These are phyloP conservation scores for Aspergillus bridgeri DNA, from an alignment of 495 filamentous ascomycete species.

Conservation along the genomic window DNA sequence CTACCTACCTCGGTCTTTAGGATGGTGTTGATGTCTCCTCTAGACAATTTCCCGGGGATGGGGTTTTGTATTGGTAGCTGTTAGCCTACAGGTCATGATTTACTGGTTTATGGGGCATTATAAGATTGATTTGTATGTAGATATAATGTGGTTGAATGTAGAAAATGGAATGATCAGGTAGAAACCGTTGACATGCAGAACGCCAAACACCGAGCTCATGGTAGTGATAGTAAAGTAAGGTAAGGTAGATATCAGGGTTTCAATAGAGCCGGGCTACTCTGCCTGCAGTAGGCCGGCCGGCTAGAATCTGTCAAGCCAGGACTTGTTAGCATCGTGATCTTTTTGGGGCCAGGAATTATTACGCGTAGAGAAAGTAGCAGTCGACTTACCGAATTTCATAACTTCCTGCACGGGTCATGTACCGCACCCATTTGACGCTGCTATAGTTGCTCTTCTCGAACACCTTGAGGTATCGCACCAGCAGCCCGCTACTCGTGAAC, in stretches of 20 bases:
- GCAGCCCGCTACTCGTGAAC: conserved; percentile 91
- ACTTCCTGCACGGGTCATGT: conserved; percentile 89
- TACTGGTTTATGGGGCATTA: background rate
- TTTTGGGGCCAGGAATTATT: no score
- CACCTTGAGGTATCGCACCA: conserved; percentile 96
- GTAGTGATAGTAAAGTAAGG: conserved; percentile 2
- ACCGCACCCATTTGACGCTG: conserved; percentile 98
- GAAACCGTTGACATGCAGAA: background rate
- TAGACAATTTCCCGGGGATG: background rate
- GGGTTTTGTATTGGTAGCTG: background rate
- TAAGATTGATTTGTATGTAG: background rate
- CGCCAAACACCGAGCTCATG: conserved; percentile 11
- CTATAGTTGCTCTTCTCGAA: conserved; percentile 99
- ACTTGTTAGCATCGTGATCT: background rate
- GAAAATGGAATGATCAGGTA: background rate
- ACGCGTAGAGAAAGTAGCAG: background rate
- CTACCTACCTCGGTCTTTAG: background rate
- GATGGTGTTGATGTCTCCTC: background rate
- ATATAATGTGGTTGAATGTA: conserved; percentile 4
- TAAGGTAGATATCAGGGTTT: background rate
- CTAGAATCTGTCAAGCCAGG: conserved; percentile 12
- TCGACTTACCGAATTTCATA: conserved; percentile 52
- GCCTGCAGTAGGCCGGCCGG: conserved; percentile 13
- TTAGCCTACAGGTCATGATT: background rate
- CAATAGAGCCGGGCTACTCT: conserved; percentile 6